Base-by-base conservation (phyloP, 768 basidiomycete species). In the Hericium rajendrae region DNA sequence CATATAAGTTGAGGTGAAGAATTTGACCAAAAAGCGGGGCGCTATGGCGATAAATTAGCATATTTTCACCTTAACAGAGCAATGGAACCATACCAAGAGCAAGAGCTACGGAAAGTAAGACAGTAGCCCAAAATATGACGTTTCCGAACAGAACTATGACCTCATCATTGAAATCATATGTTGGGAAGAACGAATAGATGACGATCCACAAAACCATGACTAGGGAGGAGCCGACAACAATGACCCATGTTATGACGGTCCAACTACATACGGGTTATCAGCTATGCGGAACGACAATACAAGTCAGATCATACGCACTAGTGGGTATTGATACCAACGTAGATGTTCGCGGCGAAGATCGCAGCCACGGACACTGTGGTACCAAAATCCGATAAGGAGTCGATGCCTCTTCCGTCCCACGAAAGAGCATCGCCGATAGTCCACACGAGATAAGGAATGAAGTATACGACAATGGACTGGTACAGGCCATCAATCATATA, bases 401-500 rank as follows among this genome's bases (percentile, higher is more conserved):
- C 85, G 50, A 94, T 85, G 10, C 81, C 81, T 64, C 74, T 84
- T 28, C 92, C 93, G 61, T 85, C 85, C 85, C 85, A 91, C 10
- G 89, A 86, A 1, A 78, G 70, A 3, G 84, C 75, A 15, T 77
- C 70, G 4, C 85, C 86, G 15, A 85, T 67, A 0, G 78, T 79
- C 84, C 88, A 89, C 20, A 78, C 80, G 48, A 83, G 68, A 68
- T 82, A 97, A 0, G 94, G 91, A 64, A 97, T 77, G 74, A 88
- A 94, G 73, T 86, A 94, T 37, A 93, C 81, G 57, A 91, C 81
- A 0, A 74, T 83, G 0, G 94, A 95, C 66, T 98, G 95, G 71
- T 97, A 97, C 38, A 97, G 72, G 26, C 94, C 94, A 68, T 98
- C 95, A 6, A 82, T 68, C 90, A 97, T 97, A 72, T 94, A 97